These are phyloP conservation scores for Fusarium sp. DNA, from an alignment of 2,329 filamentous ascomycete species.

Conservation along the genomic window DNA sequence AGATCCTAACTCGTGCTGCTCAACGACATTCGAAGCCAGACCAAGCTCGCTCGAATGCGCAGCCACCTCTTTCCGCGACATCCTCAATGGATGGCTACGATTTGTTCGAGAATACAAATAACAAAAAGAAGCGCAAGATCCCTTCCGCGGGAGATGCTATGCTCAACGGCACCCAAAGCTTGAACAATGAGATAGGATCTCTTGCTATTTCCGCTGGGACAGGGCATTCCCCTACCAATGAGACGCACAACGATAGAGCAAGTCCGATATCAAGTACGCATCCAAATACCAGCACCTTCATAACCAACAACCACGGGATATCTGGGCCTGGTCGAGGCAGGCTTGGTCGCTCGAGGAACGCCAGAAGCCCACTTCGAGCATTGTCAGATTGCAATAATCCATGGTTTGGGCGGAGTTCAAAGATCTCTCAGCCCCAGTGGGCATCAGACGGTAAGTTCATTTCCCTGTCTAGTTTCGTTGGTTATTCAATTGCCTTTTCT, in stretches of 20 bases:
- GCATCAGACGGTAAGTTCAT: constrained; percentile 60
- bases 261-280: constrained; percentile 46
- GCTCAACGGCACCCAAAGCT: constrained; percentile 56
- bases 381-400: constrained; percentile 69
- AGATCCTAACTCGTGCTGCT: constrained; percentile 57
- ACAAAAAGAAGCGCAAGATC: constrained; percentile 99
- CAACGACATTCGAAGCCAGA: constrained; percentile 60
- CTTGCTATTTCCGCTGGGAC: constrained; percentile 42
- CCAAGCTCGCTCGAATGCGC: constrained; percentile 59
- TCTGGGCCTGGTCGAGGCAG: constrained; percentile 88
- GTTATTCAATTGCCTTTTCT: background rate
- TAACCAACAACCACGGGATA: constrained; percentile 68
- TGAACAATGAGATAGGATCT: constrained; percentile 57
- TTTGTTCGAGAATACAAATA: constrained; percentile 97
- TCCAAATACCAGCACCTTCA: constrained; percentile 61
- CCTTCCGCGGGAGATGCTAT: constrained; percentile 83
- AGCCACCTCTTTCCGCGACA: constrained; percentile 74
- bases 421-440: constrained; percentile 59
- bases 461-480: background rate
- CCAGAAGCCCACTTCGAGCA: constrained; percentile 71
- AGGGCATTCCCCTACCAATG: constrained; percentile 48
- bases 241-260: constrained; percentile 42
- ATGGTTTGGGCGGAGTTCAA: constrained; percentile 64
- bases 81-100: constrained; percentile 90
- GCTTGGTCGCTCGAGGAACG: constrained; percentile 75